phyloP scores from a whole-genome alignment of 257 asterid genomes.

The Sherardia arvensis region DNA sequence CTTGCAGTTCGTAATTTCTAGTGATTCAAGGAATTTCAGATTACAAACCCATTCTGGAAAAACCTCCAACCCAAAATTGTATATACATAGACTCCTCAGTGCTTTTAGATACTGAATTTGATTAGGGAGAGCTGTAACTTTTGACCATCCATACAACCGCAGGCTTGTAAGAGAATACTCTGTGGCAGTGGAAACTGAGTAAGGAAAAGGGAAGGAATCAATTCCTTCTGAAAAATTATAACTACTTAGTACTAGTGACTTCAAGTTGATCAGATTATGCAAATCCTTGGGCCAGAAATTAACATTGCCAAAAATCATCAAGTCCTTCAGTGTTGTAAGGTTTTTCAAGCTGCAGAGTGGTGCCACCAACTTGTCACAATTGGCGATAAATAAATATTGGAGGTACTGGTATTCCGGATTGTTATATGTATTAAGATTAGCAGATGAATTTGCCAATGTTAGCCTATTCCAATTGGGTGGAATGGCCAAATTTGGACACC shows the following conservation, averaged over 20 bases:
- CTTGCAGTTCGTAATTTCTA: neutral
- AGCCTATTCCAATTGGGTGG: neutral
- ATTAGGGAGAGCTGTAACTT: neutral
- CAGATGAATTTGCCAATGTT: neutral
- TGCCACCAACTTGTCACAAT: neutral
- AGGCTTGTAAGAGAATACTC: neutral
- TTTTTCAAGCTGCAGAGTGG: too few species aligned
- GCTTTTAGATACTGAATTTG: neutral
- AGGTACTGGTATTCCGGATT: too few species aligned
- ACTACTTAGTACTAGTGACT: neutral
- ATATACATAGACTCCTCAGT: neutral
- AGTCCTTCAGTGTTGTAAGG: neutral
- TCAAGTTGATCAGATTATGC: neutral
- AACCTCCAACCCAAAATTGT: neutral
- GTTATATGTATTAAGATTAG: too few species aligned
- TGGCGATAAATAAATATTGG: neutral
- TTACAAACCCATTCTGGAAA: neutral
- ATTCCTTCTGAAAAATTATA: neutral
- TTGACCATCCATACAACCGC: neutral
- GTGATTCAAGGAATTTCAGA: neutral
- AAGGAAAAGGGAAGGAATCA: neutral
- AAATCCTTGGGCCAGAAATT: neutral
- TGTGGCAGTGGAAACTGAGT: neutral
- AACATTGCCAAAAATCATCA: neutral
- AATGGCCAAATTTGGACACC: neutral